These are phyloP conservation scores for Chalciporus pseudorubinellus DNA, from an alignment of 768 basidiomycete genomes.

Conservation along the genomic window DNA sequence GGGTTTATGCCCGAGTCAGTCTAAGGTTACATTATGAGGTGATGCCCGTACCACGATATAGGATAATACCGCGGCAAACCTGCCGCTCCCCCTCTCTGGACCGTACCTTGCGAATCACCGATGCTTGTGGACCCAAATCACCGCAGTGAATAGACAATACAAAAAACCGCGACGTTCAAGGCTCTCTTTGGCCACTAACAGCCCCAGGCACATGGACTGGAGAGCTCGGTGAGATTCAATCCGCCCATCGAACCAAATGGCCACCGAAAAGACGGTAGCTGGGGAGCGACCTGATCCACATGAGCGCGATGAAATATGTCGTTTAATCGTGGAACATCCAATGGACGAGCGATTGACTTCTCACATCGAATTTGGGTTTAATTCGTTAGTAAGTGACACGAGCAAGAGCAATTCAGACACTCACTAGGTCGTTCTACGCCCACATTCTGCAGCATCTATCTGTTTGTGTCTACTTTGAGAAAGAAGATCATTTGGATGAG, in stretches of 20 bases:
- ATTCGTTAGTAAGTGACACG: slow-evolving; percentile 9
- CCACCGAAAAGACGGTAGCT: slow-evolving; percentile 2
- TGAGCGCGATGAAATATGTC: slow-evolving; percentile 2
- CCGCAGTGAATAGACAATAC: slow-evolving; percentile 16
- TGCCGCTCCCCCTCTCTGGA: not conserved
- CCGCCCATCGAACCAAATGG: not conserved
- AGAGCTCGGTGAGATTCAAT: slow-evolving; percentile 13
- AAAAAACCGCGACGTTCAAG: slow-evolving; percentile 12
- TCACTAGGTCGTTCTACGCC: slow-evolving; percentile 7
- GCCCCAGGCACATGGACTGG: not conserved
- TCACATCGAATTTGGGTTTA: not conserved
- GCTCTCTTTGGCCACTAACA: slow-evolving; percentile 4
- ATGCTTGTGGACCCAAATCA: slow-evolving; percentile 15
- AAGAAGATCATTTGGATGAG: not conserved
- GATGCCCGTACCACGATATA: slow-evolving; percentile 2
- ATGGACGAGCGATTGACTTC: slow-evolving; percentile 2
- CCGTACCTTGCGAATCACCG: slow-evolving; percentile 26
- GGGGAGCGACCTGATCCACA: slow-evolving; percentile 23
- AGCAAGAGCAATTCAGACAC: slow-evolving; percentile 4
- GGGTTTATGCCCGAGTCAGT: slow-evolving; percentile 5
- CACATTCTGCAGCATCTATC: too few species aligned
- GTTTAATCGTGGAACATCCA: slow-evolving; percentile 1
- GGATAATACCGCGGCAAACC: slow-evolving; percentile 16
- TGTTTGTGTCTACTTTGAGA: not conserved
- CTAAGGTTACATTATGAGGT: slow-evolving; percentile 4